Evolutionary conservation across 331 rosid species (phyloP).

Genomic region (Malus hybrid): DNA sequence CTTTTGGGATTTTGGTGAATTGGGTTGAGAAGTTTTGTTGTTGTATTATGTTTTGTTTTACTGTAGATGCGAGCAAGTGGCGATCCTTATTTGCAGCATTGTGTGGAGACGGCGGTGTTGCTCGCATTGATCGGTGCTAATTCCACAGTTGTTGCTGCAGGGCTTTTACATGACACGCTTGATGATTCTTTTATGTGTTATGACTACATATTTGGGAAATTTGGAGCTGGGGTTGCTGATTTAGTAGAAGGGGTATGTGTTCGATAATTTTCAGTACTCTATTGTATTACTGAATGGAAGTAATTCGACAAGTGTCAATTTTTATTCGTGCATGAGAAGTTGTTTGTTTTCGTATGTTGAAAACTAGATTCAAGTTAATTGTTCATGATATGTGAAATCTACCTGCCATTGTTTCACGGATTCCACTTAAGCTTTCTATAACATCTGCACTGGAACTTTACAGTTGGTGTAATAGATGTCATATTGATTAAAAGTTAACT

Average conservation of each 20-base stretch:
- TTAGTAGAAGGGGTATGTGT: conserved; percentile 83
- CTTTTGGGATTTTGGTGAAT: neutral
- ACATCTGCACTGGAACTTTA: neutral
- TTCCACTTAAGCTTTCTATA: neutral
- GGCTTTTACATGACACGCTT: conserved; percentile 91
- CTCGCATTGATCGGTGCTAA: conserved; percentile 85
- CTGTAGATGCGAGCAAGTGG: conserved; percentile 90
- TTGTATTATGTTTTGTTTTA: conserved; percentile 1
- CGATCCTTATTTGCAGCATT: conserved; percentile 91
- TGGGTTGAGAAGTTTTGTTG: conserved; percentile 13
- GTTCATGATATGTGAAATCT: neutral
- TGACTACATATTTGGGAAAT: conserved; percentile 54
- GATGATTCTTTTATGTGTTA: conserved; percentile 73
- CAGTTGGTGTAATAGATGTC: neutral
- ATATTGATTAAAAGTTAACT: neutral
- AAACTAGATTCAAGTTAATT: neutral
- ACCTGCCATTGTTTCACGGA: neutral
- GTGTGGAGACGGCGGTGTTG: conserved; percentile 86
- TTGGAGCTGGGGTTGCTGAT: conserved; percentile 85
- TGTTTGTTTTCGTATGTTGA: neutral
- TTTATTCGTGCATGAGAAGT: neutral
- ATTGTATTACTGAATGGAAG: neutral
- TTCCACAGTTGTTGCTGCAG: conserved; percentile 89
- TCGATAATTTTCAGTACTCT: neutral
- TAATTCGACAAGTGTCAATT: neutral